Base-by-base conservation (phyloP, 2,329 filamentous ascomycete species). In the Endocalyx cinctus region DNA sequence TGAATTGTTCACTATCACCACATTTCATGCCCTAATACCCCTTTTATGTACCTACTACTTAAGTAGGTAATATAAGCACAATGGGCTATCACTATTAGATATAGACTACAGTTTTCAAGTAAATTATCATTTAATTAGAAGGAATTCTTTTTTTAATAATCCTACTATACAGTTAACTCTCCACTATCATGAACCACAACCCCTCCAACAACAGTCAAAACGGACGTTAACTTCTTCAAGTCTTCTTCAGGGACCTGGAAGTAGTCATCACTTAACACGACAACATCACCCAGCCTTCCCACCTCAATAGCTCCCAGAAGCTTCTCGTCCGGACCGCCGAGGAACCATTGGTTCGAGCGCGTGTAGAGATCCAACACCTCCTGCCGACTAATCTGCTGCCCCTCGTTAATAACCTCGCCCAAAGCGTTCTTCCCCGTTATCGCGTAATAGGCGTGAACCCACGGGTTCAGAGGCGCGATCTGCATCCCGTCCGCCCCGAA, bases 401-500 rank as follows among this genome's bases (percentile, higher is more conserved):
- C 50, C 4, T 35, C 25, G 23, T 54, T 55, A 25, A 55, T 51
- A 31, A 42, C 22, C 12, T 48, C 39, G 1, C 52, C 52, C 0
- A 44, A 27, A 2, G 52, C 48, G 33, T 52, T 54, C 34, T 35
- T 40, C 14, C 52, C 52, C n/a, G 50, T 54, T 4, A 44, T 45
- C 11, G 52, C 52, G 25, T 52, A 54, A 27, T 55, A 55, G 8
- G 42, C 40, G 17, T 54, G 52, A 14, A 51, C 35, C 49, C 48
- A 52, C n/a, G 52, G 52, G 27, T 47, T 54, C 34, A 55, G 19
- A 3, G 52, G 50, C 16, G 50, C 52, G n/a, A 54, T 52, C 25
- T 54, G 48, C 38, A 51, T 52, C 7, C 52, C 52, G 12, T 55
- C 52, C 7, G 37, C 47, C 1, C 52, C 52, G 10, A 54, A 47